These are phyloP conservation scores for Citrus glauca DNA, from an alignment of 345 rosid genomes.

Conservation along the genomic window DNA sequence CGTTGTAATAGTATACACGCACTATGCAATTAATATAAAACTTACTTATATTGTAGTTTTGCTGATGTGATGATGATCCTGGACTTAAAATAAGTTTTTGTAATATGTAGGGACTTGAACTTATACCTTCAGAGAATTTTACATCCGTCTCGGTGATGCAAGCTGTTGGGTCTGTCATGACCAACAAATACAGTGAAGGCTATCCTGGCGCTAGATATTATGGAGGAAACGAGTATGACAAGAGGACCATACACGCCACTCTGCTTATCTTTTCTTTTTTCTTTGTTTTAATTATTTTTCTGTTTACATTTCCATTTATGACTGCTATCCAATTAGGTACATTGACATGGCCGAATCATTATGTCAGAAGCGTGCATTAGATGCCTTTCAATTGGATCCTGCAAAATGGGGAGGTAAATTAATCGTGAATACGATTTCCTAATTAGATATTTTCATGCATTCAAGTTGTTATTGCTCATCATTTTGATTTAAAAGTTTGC, in stretches of 20 bases:
- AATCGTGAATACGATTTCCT: background rate
- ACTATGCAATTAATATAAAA: background rate
- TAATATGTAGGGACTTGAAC: constrained; percentile 71
- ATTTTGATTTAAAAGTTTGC: background rate
- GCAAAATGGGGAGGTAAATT: constrained; percentile 90
- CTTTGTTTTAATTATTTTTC: background rate
- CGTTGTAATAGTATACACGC: no score
- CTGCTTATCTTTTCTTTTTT: background rate
- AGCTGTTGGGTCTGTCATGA: constrained; percentile 97
- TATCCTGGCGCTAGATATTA: constrained; percentile 97
- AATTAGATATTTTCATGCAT: background rate
- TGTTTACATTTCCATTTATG: background rate
- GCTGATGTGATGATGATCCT: background rate
- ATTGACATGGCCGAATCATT: constrained; percentile 92
- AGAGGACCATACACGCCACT: background rate
- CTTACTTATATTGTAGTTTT: background rate
- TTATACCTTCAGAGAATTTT: constrained; percentile 94
- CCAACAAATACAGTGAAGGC: constrained; percentile 96
- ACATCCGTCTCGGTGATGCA: constrained; percentile 91
- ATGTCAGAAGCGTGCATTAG: constrained; percentile 90
- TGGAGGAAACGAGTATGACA: constrained; percentile 87
- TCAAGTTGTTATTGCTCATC: background rate
- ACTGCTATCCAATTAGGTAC: constrained; percentile 43
- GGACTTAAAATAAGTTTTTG: background rate
- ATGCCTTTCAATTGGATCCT: constrained; percentile 82